Conservation (phyloP, 106 monocot genomes). For the Allium sativum region DNA sequence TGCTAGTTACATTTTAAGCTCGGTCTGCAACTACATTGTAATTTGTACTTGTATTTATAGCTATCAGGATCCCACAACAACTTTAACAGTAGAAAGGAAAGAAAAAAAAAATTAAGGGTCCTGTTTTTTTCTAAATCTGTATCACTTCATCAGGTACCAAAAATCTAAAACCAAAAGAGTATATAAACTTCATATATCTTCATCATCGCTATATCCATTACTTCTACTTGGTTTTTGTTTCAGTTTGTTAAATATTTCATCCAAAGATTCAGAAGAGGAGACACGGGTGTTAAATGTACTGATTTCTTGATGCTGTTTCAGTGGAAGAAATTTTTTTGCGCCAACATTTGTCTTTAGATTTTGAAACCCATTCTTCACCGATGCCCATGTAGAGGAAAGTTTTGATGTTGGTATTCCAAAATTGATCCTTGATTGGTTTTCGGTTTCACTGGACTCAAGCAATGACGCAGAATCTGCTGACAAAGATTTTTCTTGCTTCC, state of each 20-base stretch:
- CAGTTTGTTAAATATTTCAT: conserved; percentile 82
- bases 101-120: too few species aligned
- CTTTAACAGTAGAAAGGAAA: too few species aligned
- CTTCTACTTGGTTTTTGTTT: conserved; percentile 32
- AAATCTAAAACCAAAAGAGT: too few species aligned
- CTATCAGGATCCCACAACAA: too few species aligned
- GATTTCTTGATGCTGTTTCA: conserved; percentile 32
- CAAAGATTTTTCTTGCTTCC: conserved; percentile 28
- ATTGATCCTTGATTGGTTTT: conserved; percentile 16
- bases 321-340: conserved; percentile 57
- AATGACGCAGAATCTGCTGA: conserved; percentile 59
- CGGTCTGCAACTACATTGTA: too few species aligned
- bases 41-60: too few species aligned
- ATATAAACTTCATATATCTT: background rate
- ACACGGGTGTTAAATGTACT: conserved; percentile 11
- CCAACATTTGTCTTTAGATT: conserved; percentile 66
- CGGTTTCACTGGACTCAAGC: conserved; percentile 28
- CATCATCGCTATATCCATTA: conserved; percentile 1
- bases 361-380: conserved; percentile 74
- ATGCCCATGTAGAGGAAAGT: conserved; percentile 62
- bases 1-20: too few species aligned
- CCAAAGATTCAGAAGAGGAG: conserved; percentile 70
- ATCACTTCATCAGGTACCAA: too few species aligned
- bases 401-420: conserved; percentile 19
- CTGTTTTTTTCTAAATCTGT: too few species aligned